Percentiles rank a stretch among this genome's conserved stretches.
These are phyloP conservation scores for Escovopsis sp. DNA, from an alignment of 2,329 filamentous ascomycete species.

Conservation along the genomic window DNA sequence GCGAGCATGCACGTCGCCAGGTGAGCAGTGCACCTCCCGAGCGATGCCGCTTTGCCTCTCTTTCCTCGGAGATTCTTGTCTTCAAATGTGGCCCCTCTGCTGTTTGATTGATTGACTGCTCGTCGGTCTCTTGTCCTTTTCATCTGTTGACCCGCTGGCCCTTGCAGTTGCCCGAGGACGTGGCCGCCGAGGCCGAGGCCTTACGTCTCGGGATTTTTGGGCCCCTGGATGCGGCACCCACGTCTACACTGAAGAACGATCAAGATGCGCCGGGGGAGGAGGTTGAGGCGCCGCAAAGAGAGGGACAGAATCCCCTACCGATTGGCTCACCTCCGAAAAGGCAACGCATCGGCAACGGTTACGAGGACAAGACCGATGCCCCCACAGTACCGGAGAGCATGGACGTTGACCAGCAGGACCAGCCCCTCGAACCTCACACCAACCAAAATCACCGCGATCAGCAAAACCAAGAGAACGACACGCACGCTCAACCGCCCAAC, in stretches of 20 bases:
- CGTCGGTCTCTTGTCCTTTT: background rate
- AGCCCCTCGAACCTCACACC: constrained; percentile 14
- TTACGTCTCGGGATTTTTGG: constrained; percentile 42
- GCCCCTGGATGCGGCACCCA: constrained; percentile 33
- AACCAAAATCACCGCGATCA: constrained; percentile 35
- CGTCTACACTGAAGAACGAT: constrained; percentile 25
- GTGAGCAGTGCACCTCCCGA: constrained; percentile 21
- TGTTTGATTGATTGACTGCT: background rate
- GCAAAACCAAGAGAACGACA: constrained; percentile 32
- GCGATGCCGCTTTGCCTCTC: constrained; percentile 4
- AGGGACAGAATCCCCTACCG: constrained; percentile 29
- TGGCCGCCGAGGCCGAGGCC: constrained; percentile 30
- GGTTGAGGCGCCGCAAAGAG: constrained; percentile 34
- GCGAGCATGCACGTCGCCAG: constrained; percentile 36
- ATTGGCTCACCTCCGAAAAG: constrained; percentile 46
- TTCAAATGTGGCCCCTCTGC: background rate
- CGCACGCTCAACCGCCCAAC: background rate
- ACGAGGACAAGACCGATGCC: constrained; percentile 39
- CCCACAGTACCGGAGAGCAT: constrained; percentile 18
- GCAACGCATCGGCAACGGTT: constrained; percentile 46
- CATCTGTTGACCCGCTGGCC: constrained; percentile 1
- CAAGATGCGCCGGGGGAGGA: constrained; percentile 21
- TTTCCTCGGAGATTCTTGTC: constrained; percentile 1
- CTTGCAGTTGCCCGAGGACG: constrained; percentile 34
- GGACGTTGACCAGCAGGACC: constrained; percentile 26